Evolutionary conservation across 345 rosid genomes (phyloP).

Genomic region (Erucastrum elatum): DNA sequence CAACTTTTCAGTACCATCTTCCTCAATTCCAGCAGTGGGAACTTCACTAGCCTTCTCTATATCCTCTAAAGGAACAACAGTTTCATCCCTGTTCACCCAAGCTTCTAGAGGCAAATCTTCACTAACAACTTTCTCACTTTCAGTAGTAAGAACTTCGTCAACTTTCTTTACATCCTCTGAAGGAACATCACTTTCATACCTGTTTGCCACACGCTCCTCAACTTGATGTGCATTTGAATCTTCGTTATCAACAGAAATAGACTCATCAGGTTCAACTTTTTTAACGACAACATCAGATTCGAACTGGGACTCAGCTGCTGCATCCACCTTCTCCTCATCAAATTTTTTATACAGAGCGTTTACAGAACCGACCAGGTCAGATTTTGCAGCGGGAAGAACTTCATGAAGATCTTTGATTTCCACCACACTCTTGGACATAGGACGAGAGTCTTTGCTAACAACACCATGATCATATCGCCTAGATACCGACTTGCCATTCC

Average conservation of each 20-base stretch:
- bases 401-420: conserved; percentile 81
- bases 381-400: conserved; percentile 55
- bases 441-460: conserved; percentile 37
- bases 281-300: conserved; percentile 43
- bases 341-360: conserved; percentile 47
- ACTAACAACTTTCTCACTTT: conserved; percentile 34
- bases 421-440: conserved; percentile 43
- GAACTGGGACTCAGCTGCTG: conserved; percentile 42
- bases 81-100: conserved; percentile 39
- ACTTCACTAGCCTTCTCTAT: conserved; percentile 30
- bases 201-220: conserved; percentile 41
- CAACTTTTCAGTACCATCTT: conserved; percentile 19
- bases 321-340: conserved; percentile 55
- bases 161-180: conserved; percentile 29
- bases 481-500: conserved; percentile 42
- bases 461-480: conserved; percentile 48
- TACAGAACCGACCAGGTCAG: conserved; percentile 47
- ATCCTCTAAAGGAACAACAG: conserved; percentile 31
- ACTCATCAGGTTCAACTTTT: conserved; percentile 42
- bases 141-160: conserved; percentile 27
- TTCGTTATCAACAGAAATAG: conserved; percentile 36
- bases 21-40: conserved; percentile 35
- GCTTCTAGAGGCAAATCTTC: conserved; percentile 38
- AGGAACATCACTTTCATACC: conserved; percentile 21
- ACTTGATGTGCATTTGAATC: conserved; percentile 46